A percentile compares a stretch with the other conserved stretches of the same genome.
Evolutionary conservation across 2,329 filamentous ascomycete species (phyloP).

Genomic region (Triangularia setosa): DNA sequence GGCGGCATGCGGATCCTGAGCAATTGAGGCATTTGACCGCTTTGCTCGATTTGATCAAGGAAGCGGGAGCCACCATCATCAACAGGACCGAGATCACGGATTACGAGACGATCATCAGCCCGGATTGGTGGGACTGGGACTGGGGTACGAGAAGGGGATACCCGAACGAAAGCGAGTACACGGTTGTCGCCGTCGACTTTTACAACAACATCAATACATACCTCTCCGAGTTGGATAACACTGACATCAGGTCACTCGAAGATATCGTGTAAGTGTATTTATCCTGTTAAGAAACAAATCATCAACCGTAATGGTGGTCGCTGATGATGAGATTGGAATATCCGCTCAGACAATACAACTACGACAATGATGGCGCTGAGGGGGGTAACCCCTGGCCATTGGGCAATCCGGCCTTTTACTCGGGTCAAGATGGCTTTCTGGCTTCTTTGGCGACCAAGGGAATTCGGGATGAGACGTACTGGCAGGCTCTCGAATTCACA

Average conservation of each 20-base stretch:
- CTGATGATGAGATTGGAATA: not conserved
- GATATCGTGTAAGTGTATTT: constrained; percentile 51
- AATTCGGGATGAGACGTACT: constrained; percentile 61
- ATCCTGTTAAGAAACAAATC: no score
- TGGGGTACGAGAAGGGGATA: constrained; percentile 59
- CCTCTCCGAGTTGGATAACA: constrained; percentile 59
- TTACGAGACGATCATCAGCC: constrained; percentile 58
- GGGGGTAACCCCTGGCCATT: constrained; percentile 57
- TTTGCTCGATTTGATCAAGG: constrained; percentile 50
- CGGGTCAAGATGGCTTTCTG: constrained; percentile 68
- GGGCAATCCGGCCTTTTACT: constrained; percentile 59
- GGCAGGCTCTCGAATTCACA: constrained; percentile 61
- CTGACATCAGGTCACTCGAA: constrained; percentile 53
- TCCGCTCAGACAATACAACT: constrained; percentile 44
- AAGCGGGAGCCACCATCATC: constrained; percentile 62
- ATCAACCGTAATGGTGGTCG: no score
- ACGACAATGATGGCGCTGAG: constrained; percentile 61
- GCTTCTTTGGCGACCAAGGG: constrained; percentile 60
- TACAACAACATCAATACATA: constrained; percentile 61
- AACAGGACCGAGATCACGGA: constrained; percentile 67
- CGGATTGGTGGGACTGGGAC: constrained; percentile 71
- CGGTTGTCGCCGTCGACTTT: constrained; percentile 67
- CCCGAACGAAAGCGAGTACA: constrained; percentile 71
- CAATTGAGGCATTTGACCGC: constrained; percentile 52
- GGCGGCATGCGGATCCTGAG: constrained; percentile 55